Percentiles rank a stretch among this genome's conserved stretches.
Evolutionary conservation across 1,284 basidiomycete species (phyloP).

Genomic region (Rhodotorula sp.): DNA sequence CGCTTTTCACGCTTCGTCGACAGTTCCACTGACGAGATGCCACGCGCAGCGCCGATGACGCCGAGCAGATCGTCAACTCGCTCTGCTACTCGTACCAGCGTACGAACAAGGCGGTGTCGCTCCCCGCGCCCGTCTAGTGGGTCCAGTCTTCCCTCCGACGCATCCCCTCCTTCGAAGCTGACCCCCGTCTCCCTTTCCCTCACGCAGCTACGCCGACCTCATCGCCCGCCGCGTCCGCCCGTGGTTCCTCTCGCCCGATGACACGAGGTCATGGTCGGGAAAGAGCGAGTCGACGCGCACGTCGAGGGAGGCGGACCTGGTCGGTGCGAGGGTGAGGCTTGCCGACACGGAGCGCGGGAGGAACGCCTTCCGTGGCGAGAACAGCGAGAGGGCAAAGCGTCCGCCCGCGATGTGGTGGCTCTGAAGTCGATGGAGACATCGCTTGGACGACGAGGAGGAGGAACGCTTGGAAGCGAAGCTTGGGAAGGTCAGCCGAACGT

Average conservation of each 20-base stretch:
- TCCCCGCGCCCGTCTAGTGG: constrained; percentile 15
- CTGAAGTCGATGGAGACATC: not conserved
- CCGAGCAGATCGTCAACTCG: constrained; percentile 1
- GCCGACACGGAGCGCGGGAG: constrained; percentile 3
- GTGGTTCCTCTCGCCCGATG: constrained; percentile 1
- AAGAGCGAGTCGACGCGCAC: not conserved
- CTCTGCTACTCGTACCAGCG: constrained; percentile 12
- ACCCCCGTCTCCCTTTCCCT: no score
- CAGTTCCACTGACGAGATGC: not conserved
- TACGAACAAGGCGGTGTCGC: constrained; percentile 10
- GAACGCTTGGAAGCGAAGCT: no score
- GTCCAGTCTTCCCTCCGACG: not conserved
- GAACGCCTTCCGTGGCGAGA: constrained; percentile 5
- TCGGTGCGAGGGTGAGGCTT: not conserved
- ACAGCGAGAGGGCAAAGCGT: not conserved
- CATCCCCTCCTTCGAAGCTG: not conserved
- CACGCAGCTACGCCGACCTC: constrained; percentile 19
- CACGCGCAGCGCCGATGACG: constrained; percentile 2
- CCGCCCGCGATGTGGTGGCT: constrained; percentile 27
- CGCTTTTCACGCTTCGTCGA: not conserved
- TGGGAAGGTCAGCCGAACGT: no score
- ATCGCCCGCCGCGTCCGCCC: constrained; percentile 10
- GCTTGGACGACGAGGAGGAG: no score
- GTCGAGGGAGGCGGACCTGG: not conserved
- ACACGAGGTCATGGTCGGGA: not conserved